These are phyloP conservation scores for Lipomyces spencermartinsiae DNA, from an alignment of 805 yeast species.

Conservation along the genomic window DNA sequence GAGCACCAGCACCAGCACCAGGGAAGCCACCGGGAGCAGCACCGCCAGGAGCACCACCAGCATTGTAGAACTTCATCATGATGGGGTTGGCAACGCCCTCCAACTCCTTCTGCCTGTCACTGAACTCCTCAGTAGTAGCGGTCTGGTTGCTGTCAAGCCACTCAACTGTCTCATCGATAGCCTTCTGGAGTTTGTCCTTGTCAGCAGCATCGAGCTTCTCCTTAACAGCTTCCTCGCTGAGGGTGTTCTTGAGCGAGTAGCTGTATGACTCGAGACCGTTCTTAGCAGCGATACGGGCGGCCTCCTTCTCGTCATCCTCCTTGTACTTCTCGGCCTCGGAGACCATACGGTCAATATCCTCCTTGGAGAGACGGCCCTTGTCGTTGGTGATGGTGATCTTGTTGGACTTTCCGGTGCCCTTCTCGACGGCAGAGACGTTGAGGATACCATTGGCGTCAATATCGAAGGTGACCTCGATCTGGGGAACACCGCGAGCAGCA, in stretches of 20 bases:
- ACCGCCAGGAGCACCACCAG: slow-evolving; percentile 75
- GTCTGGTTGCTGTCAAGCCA: slow-evolving; percentile 96
- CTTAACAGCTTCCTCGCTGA: slow-evolving; percentile 75
- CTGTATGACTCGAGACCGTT: slow-evolving; percentile 95
- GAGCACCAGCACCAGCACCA: slow-evolving; percentile 62
- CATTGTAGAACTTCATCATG: slow-evolving; percentile 95
- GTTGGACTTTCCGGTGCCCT: slow-evolving; percentile 97
- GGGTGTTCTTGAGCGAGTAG: slow-evolving; percentile 86
- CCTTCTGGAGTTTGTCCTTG: slow-evolving; percentile 70
- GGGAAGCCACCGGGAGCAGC: slow-evolving; percentile 74
- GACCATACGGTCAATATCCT: slow-evolving; percentile 97
- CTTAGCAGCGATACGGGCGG: slow-evolving; percentile 90
- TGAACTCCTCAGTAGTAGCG: slow-evolving; percentile 89
- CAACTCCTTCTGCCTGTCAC: slow-evolving; percentile 93
- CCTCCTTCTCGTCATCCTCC: slow-evolving; percentile 96
- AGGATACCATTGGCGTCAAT: slow-evolving; percentile 97
- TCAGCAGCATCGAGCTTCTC: slow-evolving; percentile 76
- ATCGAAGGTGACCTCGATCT: slow-evolving; percentile 96
- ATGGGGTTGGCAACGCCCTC: slow-evolving; percentile 96
- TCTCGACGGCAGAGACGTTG: slow-evolving; percentile 94
- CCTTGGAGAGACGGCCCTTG: slow-evolving; percentile 97
- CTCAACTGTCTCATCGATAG: slow-evolving; percentile 81
- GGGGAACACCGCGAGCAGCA: slow-evolving; percentile 99
- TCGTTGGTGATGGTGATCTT: slow-evolving; percentile 98
- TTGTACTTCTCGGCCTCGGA: slow-evolving; percentile 96